Evolutionary conservation across 176 grass and related monocot genomes (phyloP).

Genomic region (Oryza officinalis): DNA sequence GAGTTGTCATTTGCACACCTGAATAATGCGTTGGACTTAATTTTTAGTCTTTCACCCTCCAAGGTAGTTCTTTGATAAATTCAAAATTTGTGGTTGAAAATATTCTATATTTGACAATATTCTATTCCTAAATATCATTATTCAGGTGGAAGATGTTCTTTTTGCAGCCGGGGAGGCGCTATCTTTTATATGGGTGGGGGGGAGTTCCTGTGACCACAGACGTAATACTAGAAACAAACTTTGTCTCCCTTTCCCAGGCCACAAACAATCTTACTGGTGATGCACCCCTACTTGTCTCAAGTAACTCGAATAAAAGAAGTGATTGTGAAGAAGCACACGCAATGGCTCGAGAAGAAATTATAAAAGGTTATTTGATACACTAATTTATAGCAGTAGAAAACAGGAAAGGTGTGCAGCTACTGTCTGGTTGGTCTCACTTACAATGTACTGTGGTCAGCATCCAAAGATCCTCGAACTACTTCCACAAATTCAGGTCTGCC

Average conservation of each 20-base stretch:
- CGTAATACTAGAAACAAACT: constrained; percentile 84
- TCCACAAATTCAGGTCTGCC: constrained; percentile 84
- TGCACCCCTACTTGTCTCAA: constrained; percentile 46
- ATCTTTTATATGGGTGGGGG: constrained; percentile 98
- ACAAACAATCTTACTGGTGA: constrained; percentile 83
- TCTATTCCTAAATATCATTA: constrained; percentile 21
- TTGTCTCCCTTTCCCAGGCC: constrained; percentile 78
- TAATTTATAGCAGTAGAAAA: constrained; percentile 94
- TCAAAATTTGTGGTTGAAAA: neutral
- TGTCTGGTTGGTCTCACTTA: constrained; percentile 95
- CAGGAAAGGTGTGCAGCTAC: constrained; percentile 88
- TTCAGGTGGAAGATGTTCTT: constrained; percentile 92
- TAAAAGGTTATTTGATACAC: constrained; percentile 75
- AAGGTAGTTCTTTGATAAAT: constrained; percentile 58
- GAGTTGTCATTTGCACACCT: constrained; percentile 80
- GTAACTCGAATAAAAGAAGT: constrained; percentile 46
- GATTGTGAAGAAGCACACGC: constrained; percentile 57
- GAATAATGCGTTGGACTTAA: constrained; percentile 72
- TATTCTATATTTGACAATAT: constrained; percentile 21
- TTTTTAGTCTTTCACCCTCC: constrained; percentile 80
- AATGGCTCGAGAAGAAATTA: constrained; percentile 70
- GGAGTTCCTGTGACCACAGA: constrained; percentile 77
- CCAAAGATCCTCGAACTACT: constrained; percentile 87
- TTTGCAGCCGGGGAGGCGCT: constrained; percentile 91
- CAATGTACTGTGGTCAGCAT: constrained; percentile 90